Conservation (phyloP, 2,329 filamentous ascomycete species). For the Talaromyces piceae region DNA sequence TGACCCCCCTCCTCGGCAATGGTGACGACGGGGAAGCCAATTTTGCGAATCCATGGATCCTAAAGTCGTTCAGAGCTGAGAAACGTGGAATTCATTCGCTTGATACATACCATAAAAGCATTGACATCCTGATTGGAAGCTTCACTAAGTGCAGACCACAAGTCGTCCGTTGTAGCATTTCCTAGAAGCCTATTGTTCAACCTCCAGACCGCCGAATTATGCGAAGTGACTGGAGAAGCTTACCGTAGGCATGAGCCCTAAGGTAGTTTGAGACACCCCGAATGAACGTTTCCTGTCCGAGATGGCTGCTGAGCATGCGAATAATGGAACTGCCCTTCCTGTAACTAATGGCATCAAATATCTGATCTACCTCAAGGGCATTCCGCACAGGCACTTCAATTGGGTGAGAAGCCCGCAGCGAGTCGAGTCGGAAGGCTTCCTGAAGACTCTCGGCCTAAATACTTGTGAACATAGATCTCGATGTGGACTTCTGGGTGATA, state of each 20-base stretch:
- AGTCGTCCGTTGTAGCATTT: conserved; percentile 81
- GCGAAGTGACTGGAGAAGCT: conserved; percentile 6
- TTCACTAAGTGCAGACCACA: conserved; percentile 83
- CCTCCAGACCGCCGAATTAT: not conserved
- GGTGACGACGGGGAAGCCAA: conserved; percentile 86
- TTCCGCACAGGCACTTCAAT: conserved; percentile 94
- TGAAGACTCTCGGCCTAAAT: conserved; percentile 78
- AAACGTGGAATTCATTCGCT: not conserved
- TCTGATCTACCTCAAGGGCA: conserved; percentile 92
- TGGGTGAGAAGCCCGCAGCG: conserved; percentile 83
- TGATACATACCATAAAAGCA: conserved; percentile 61
- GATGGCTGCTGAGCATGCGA: conserved; percentile 87
- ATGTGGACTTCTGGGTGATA: conserved; percentile 47
- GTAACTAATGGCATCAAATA: conserved; percentile 96
- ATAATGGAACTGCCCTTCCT: conserved; percentile 94
- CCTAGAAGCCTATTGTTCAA: conserved; percentile 20
- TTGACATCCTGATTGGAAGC: conserved; percentile 83
- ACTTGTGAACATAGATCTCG: conserved; percentile 32
- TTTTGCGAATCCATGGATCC: conserved; percentile 87
- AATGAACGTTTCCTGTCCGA: conserved; percentile 81
- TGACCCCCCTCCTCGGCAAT: conserved; percentile 76
- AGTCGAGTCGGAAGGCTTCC: conserved; percentile 81
- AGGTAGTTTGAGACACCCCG: conserved; percentile 86
- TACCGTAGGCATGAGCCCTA: conserved; percentile 76
- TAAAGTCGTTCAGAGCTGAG: conserved; percentile 16